phyloP scores from a whole-genome alignment of 306 rosid genomes.

The Quercus bicolor region DNA sequence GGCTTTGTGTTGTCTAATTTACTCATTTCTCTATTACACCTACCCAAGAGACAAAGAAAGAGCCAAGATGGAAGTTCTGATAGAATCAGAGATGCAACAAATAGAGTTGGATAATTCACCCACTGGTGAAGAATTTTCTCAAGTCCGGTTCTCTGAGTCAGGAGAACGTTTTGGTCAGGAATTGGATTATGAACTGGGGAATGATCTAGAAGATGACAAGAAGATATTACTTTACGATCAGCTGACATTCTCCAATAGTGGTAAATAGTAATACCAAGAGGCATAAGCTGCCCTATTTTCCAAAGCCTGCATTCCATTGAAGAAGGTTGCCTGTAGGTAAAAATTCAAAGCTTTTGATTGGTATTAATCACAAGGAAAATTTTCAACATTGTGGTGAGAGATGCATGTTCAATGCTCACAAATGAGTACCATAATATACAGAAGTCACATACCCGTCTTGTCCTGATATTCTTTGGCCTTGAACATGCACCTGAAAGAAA shows the following conservation, averaged over 20 bases:
- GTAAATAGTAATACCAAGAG: conserved; percentile 14
- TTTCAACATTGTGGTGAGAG: neutral
- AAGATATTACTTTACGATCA: conserved; percentile 48
- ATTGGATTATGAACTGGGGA: conserved; percentile 48
- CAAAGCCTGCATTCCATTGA: neutral
- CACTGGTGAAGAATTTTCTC: conserved; percentile 13
- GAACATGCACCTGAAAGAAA: neutral
- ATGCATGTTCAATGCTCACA: neutral
- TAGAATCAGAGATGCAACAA: conserved; percentile 52
- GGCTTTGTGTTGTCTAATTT: conserved; percentile 56
- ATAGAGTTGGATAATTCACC: conserved; percentile 29
- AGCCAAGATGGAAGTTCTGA: conserved; percentile 48
- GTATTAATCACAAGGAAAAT: neutral
- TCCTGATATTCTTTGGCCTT: neutral
- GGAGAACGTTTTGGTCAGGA: conserved; percentile 34
- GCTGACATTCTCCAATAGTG: conserved; percentile 39
- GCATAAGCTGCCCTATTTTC: neutral
- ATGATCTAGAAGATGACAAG: conserved; percentile 58
- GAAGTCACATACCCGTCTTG: neutral
- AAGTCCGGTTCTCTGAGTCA: conserved; percentile 18
- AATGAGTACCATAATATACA: neutral
- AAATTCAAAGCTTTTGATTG: neutral
- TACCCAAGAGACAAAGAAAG: conserved; percentile 57
- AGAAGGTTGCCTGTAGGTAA: neutral
- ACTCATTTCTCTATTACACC: conserved; percentile 48